phyloP scores from a whole-genome alignment of 352 stramenopile species.

The Detonula confervacea region DNA sequence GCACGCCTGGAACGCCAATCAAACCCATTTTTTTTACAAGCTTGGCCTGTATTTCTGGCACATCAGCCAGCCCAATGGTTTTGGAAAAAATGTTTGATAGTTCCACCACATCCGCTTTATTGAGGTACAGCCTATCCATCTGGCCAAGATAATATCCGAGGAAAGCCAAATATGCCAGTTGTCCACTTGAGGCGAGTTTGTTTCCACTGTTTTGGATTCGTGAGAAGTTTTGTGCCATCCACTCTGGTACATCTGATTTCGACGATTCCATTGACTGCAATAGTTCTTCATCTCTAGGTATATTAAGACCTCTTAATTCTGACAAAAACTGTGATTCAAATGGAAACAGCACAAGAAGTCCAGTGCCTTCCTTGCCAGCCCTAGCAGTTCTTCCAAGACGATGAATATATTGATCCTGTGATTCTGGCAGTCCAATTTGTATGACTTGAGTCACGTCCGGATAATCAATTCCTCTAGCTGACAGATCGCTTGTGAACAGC shows the following conservation, averaged over 20 bases:
- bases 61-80: conserved; percentile 48
- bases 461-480: conserved; percentile 94
- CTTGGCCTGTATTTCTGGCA: conserved; percentile 42
- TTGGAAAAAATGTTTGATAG: conserved; percentile 61
- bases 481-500: conserved; percentile 96
- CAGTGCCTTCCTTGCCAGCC: conserved; percentile 65
- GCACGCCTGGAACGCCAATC: conserved; percentile 44
- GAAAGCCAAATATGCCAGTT: conserved; percentile 67
- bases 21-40: conserved; percentile 64
- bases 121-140: conserved; percentile 48
- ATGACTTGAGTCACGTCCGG: conserved; percentile 90
- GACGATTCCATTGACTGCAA: conserved; percentile 5
- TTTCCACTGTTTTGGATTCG: conserved; percentile 50
- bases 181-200: conserved; percentile 50
- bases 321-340: conserved; percentile 68
- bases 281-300: conserved; percentile 48
- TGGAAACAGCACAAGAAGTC: conserved; percentile 69
- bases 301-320: conserved; percentile 63
- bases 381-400: conserved; percentile 92
- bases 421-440: conserved; percentile 86
- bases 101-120: conserved; percentile 50
- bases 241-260: conserved; percentile 35
- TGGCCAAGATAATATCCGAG: conserved; percentile 73
- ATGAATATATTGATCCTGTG: conserved; percentile 95
- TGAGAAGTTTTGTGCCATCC: conserved; percentile 40